Percentiles rank a stretch among this genome's conserved stretches.
These are phyloP conservation scores for Penicillium fuscoglaucum DNA, from an alignment of 2,329 filamentous ascomycete genomes.

Conservation along the genomic window DNA sequence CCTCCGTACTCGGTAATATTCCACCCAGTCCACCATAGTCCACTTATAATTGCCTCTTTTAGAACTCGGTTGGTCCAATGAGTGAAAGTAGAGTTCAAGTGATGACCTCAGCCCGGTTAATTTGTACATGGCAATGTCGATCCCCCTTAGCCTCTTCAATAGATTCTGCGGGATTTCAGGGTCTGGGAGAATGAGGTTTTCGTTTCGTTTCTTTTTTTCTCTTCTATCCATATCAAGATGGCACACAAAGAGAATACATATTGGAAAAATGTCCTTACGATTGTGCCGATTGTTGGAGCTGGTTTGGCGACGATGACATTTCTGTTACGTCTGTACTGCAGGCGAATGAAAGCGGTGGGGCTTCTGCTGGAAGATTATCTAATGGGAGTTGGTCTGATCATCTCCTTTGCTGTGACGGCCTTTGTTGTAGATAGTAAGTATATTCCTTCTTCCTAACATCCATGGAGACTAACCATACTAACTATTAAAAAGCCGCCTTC, in stretches of 20 bases:
- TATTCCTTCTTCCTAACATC: neutral
- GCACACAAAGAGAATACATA: neutral
- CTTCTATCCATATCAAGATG: neutral
- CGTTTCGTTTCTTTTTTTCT: neutral
- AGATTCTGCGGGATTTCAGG: too few relatives aligned
- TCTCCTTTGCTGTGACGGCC: slow-evolving; percentile 16
- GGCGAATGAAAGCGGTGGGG: slow-evolving; percentile 5
- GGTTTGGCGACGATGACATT: slow-evolving; percentile 17
- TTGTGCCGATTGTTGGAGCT: slow-evolving; percentile 18
- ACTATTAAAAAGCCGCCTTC: slow-evolving; percentile 15
- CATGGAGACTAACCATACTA: neutral
- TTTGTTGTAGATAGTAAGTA: slow-evolving; percentile 14
- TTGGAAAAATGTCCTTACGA: slow-evolving; percentile 19
- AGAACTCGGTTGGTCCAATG: neutral
- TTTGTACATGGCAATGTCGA: neutral
- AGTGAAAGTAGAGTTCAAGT: neutral
- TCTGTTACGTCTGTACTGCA: slow-evolving; percentile 18
- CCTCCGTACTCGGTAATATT: too few relatives aligned
- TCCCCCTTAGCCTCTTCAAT: neutral
- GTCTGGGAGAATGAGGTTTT: too few relatives aligned
- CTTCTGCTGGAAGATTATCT: slow-evolving; percentile 18
- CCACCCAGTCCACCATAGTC: too few relatives aligned
- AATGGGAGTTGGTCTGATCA: slow-evolving; percentile 19
- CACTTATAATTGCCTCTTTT: too few relatives aligned
- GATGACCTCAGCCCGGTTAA: neutral